Base-by-base conservation (phyloP, 1,139 yeast genomes). In the Ashbya aceris region DNA sequence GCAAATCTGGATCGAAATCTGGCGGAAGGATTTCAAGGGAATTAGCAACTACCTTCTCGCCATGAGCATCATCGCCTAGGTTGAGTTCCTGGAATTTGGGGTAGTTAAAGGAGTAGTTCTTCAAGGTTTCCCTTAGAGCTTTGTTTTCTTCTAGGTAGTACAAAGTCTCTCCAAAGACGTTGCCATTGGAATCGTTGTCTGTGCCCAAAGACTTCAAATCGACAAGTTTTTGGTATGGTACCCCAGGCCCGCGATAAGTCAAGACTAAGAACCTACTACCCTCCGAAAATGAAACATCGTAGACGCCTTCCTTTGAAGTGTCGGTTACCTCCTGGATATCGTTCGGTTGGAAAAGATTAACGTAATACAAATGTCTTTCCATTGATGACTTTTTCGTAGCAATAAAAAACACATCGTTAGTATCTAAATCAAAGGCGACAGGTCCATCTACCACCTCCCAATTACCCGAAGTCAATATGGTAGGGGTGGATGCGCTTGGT, bases 391-490 rank as follows among this genome's bases (percentile, higher is more conserved):
- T 64, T 52, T 71, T 72, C 0, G 94, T 81, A 1, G 85, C 74
- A 27, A 80, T 54, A 49, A 79, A 84, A 60, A 83, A 91, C 1
- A 91, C 73, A 12, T 66, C 59, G 40, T 80, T 72, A 12, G 73
- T 73, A 2, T 65, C 63, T 7, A 62, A 52, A 53, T 86, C 82
- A 55, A 77, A 80, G 0, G 79, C 76, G 3, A 79, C 62, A 2
- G 86, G 79, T 6, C 76, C 77, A 43, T 67, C 69, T 23, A 72
- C 76, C 6, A 83, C 86, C 52, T 83, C 95, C 87, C 87, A 86
- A 0, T 72, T 65, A 12, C 82, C 80, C 0, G 68, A 51, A 1
- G 95, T 80, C 40, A 86, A 62, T 11, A 78, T 47, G 7, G 14
- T 9, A 6, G 83, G 83, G 10, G 64, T 63, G 0, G 71, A 49